These are phyloP conservation scores for Monilinia laxa DNA, from an alignment of 2,329 filamentous ascomycete genomes.

Conservation along the genomic window DNA sequence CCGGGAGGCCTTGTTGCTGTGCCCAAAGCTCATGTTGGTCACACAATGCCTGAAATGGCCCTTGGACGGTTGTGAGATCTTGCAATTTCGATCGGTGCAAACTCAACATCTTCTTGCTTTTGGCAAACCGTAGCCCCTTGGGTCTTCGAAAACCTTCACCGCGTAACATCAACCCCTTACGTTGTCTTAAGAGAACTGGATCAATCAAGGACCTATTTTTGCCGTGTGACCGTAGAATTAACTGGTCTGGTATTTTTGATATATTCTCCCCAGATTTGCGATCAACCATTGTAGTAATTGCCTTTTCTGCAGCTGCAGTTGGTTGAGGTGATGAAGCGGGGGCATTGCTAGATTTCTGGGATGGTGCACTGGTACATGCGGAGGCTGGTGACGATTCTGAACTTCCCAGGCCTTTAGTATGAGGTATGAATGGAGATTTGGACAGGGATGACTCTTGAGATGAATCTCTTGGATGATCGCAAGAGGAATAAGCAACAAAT, in stretches of 20 bases:
- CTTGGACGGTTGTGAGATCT: not conserved
- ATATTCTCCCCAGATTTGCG: not conserved
- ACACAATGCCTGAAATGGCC: not conserved
- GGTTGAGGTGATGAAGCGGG: not conserved
- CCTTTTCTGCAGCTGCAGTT: not conserved
- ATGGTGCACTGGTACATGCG: not conserved
- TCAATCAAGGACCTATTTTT: not conserved
- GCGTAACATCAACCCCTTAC: not conserved
- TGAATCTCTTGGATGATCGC: not conserved
- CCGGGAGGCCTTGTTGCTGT: conserved; percentile 4
- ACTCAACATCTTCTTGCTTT: not conserved
- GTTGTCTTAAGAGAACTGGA: not conserved
- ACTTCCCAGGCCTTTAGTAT: not conserved
- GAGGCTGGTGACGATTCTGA: not conserved
- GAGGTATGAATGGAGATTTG: not conserved
- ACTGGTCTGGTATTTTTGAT: not conserved
- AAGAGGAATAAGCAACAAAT: not conserved
- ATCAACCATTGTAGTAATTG: not conserved
- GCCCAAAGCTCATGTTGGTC: conserved; percentile 14
- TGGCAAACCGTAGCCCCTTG: not conserved
- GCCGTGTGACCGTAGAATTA: not conserved
- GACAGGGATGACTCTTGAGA: not conserved
- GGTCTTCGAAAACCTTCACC: not conserved
- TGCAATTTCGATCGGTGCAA: not conserved
- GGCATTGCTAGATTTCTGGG: not conserved